Evolutionary conservation across 345 rosid species (phyloP).

Genomic region (Populus deltoides): DNA sequence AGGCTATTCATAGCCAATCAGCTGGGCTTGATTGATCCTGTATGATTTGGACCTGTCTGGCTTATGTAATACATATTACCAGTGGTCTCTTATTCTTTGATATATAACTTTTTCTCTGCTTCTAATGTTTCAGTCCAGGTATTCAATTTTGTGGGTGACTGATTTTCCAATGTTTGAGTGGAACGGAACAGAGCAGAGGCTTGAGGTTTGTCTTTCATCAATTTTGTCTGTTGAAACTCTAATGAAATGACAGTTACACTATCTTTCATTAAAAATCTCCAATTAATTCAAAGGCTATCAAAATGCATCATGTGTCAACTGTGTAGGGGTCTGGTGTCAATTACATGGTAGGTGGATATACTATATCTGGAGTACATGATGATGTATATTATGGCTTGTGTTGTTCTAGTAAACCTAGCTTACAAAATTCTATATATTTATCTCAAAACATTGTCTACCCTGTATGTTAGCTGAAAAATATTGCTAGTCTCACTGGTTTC

Average conservation of each 20-base stretch:
- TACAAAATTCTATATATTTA: neutral
- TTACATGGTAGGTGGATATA: neutral
- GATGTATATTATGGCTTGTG: neutral
- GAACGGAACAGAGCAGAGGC: conserved; percentile 81
- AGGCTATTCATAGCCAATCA: conserved; percentile 67
- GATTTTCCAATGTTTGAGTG: conserved; percentile 98
- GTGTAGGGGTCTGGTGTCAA: neutral
- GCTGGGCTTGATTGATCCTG: conserved; percentile 73
- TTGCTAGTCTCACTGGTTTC: neutral
- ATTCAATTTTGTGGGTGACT: conserved; percentile 91
- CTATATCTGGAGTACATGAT: neutral
- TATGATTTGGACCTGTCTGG: conserved; percentile 35
- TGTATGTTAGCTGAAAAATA: neutral
- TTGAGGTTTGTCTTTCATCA: conserved; percentile 60
- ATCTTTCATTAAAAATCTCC: neutral
- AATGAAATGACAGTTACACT: conserved; percentile 1
- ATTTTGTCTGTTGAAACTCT: conserved; percentile 2
- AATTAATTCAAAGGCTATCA: neutral
- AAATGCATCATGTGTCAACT: neutral
- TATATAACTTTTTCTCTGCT: conserved; percentile 1
- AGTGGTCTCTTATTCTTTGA: neutral
- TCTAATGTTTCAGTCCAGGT: conserved; percentile 54
- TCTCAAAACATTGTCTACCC: neutral
- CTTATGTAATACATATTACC: conserved; percentile 5
- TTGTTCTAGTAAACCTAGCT: neutral